Conservation (phyloP, 495 filamentous ascomycete genomes). For the Articulospora tetracladia region DNA sequence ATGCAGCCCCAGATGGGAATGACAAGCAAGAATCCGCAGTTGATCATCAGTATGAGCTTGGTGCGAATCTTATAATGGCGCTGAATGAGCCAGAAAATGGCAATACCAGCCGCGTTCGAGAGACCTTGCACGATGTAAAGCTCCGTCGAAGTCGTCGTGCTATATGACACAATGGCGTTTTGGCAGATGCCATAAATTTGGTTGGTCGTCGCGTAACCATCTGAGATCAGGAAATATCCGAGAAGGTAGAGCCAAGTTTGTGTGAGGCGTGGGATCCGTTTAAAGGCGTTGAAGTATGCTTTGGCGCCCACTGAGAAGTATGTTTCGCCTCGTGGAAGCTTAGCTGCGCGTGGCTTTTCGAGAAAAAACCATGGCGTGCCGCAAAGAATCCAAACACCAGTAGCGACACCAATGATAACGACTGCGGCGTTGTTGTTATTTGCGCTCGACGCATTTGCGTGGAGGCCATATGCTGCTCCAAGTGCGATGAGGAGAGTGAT, state of each 20-base stretch:
- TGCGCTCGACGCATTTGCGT: conserved; percentile 50
- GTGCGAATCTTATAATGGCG: background rate
- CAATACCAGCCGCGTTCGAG: conserved; percentile 60
- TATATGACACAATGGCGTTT: conserved; percentile 57
- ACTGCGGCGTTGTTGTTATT: conserved; percentile 65
- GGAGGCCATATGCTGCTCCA: conserved; percentile 57
- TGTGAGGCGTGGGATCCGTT: conserved; percentile 58
- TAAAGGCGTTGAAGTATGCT: conserved; percentile 53
- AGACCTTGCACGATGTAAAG: conserved; percentile 60
- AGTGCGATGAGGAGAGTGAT: conserved; percentile 59
- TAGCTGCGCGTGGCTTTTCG: conserved; percentile 54
- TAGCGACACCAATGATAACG: conserved; percentile 61
- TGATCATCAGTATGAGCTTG: conserved; percentile 42
- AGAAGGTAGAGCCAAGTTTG: conserved; percentile 61
- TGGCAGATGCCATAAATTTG: conserved; percentile 62
- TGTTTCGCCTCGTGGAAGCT: conserved; percentile 32
- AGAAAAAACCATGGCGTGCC: conserved; percentile 61
- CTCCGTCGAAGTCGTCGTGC: conserved; percentile 57
- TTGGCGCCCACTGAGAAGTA: conserved; percentile 51
- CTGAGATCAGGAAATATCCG: conserved; percentile 62
- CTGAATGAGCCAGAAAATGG: conserved; percentile 55
- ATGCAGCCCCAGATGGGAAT: conserved; percentile 66
- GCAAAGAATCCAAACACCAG: conserved; percentile 57
- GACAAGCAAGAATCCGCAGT: conserved; percentile 50
- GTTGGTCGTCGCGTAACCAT: conserved; percentile 64